A percentile compares a stretch with the other conserved stretches of the same genome.
These are phyloP conservation scores for Laguncularia racemosa DNA, from an alignment of 345 rosid species.

Conservation along the genomic window DNA sequence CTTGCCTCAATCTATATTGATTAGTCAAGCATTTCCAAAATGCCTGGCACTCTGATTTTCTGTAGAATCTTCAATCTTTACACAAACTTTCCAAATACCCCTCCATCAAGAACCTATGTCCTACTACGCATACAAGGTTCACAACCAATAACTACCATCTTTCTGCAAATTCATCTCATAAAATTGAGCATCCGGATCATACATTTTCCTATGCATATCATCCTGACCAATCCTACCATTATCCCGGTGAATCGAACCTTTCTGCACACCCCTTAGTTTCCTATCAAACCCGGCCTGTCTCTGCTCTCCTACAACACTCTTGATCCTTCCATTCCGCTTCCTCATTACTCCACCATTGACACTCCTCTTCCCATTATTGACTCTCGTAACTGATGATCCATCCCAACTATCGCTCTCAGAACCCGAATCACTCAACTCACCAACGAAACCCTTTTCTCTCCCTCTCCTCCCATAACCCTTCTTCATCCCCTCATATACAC, in stretches of 20 bases:
- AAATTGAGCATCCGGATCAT: slow-evolving; percentile 16
- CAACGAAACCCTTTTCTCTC: neutral
- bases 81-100: too few relatives aligned
- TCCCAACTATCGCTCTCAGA: slow-evolving; percentile 2
- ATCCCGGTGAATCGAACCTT: too few relatives aligned
- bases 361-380: neutral
- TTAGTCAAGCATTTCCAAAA: too few relatives aligned
- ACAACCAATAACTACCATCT: slow-evolving; percentile 33
- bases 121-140: neutral
- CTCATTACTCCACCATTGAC: neutral
- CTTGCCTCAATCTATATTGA: too few relatives aligned
- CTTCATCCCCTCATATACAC: too few relatives aligned
- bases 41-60: too few relatives aligned
- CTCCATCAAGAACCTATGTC: too few relatives aligned
- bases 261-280: slow-evolving; percentile 8
- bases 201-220: neutral
- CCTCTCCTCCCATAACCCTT: neutral
- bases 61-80: too few relatives aligned
- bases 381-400: slow-evolving; percentile 2
- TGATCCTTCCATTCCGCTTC: neutral
- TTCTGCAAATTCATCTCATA: slow-evolving; percentile 32
- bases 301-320: neutral
- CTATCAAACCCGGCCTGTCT: slow-evolving; percentile 7
- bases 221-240: slow-evolving; percentile 2
- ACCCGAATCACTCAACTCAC: too few relatives aligned